Conservation (phyloP, 2,329 filamentous ascomycete species). For the Ophiostoma himal-ulmi region DNA sequence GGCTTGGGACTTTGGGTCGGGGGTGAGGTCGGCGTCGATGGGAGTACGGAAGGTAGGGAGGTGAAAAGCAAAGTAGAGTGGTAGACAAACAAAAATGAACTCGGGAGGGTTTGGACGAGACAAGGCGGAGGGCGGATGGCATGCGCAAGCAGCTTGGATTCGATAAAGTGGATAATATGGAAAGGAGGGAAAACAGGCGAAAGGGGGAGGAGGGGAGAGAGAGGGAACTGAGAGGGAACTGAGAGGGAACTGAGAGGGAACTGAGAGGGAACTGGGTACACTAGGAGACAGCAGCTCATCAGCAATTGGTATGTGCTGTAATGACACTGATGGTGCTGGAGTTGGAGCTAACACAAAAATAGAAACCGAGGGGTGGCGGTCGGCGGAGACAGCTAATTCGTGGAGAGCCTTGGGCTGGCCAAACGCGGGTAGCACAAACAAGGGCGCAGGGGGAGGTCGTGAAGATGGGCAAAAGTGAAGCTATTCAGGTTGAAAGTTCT, state of each 20-base stretch:
- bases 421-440: constrained; percentile 5
- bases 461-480: not conserved
- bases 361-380: constrained; percentile 21
- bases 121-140: constrained; percentile 7
- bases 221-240: not conserved
- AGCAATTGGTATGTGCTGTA: constrained; percentile 4
- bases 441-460: not conserved
- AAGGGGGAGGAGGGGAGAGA: constrained; percentile 12
- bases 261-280: not conserved
- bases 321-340: constrained; percentile 10
- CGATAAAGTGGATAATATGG: constrained; percentile 15
- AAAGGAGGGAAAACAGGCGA: constrained; percentile 11
- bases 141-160: constrained; percentile 20
- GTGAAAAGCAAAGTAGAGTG: not conserved
- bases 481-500: not conserved
- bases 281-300: too few species aligned
- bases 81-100: constrained; percentile 6
- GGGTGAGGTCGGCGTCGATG: constrained; percentile 11
- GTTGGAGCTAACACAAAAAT: constrained; percentile 20
- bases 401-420: constrained; percentile 1
- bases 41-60: constrained; percentile 4
- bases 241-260: not conserved
- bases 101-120: constrained; percentile 11
- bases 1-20: not conserved
- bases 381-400: constrained; percentile 1